Percentiles rank a stretch among this genome's conserved stretches.
These are phyloP conservation scores for Lactifluus subvellereus DNA, from an alignment of 768 basidiomycete species.

Conservation along the genomic window DNA sequence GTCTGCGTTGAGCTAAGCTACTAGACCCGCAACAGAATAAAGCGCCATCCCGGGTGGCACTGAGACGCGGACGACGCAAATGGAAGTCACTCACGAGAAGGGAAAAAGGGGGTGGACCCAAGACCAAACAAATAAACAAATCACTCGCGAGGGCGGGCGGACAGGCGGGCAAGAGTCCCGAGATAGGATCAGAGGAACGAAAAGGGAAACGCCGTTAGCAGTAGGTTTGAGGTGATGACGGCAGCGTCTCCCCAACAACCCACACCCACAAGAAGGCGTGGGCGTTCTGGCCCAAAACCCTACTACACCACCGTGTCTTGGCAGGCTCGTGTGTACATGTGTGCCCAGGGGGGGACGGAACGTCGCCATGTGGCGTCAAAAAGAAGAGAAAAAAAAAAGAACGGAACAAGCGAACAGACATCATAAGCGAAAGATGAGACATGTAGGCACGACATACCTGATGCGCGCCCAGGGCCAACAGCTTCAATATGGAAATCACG, in stretches of 20 bases:
- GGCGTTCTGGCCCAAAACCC: conserved; percentile 7
- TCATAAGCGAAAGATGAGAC: conserved; percentile 20
- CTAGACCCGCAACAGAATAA: background rate
- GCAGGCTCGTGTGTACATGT: background rate
- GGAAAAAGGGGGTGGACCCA: background rate
- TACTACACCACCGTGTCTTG: background rate
- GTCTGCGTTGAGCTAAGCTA: background rate
- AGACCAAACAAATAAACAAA: conserved; percentile 4
- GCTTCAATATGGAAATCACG: conserved; percentile 47
- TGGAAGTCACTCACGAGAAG: background rate
- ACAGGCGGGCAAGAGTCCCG: conserved; percentile 2
- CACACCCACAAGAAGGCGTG: background rate
- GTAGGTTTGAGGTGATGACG: conserved; percentile 3
- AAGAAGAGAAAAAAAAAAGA: background rate
- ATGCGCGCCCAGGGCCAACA: conserved; percentile 65
- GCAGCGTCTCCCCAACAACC: background rate
- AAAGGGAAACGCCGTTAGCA: conserved; percentile 10
- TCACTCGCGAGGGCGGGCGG: background rate
- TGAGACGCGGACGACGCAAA: conserved; percentile 1
- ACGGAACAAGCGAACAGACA: background rate
- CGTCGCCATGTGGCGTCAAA: background rate
- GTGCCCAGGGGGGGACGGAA: background rate
- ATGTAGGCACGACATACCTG: conserved; percentile 34
- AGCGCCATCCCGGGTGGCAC: background rate
- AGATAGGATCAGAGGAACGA: conserved; percentile 1